These are phyloP conservation scores for Wickerhamiella slavikovae DNA, from an alignment of 805 yeast genomes.

Conservation along the genomic window DNA sequence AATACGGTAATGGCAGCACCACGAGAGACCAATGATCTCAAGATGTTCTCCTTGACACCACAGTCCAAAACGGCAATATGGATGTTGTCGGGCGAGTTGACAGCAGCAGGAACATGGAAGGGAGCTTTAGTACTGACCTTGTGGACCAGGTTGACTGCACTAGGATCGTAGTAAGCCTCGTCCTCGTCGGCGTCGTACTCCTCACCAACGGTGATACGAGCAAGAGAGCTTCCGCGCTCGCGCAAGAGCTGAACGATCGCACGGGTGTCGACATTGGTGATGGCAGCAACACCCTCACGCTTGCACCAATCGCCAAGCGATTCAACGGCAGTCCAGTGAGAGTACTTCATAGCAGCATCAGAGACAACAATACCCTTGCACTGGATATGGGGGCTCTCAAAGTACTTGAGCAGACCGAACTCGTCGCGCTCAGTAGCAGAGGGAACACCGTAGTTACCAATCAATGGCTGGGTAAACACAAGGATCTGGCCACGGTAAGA, in stretches of 20 bases:
- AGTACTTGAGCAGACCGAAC: slow-evolving; percentile 66
- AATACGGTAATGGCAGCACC: slow-evolving; percentile 93
- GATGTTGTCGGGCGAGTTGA: slow-evolving; percentile 27
- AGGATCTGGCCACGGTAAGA: slow-evolving; percentile 93
- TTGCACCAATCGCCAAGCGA: slow-evolving; percentile 89
- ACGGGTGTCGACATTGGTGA: slow-evolving; percentile 95
- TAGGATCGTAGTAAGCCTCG: slow-evolving; percentile 81
- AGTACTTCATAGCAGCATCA: slow-evolving; percentile 82
- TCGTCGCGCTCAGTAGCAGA: slow-evolving; percentile 62
- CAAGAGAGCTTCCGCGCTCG: slow-evolving; percentile 90
- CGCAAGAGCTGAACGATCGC: slow-evolving; percentile 79
- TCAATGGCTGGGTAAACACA: slow-evolving; percentile 90
- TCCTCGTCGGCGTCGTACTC: slow-evolving; percentile 83
- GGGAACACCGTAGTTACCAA: slow-evolving; percentile 98
- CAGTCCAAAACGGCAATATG: slow-evolving; percentile 93
- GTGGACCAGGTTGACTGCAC: slow-evolving; percentile 70
- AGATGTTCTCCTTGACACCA: slow-evolving; percentile 94
- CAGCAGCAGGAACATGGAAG: slow-evolving; percentile 57
- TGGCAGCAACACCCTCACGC: slow-evolving; percentile 89
- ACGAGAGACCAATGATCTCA: slow-evolving; percentile 81
- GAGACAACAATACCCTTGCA: slow-evolving; percentile 93
- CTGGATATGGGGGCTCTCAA: slow-evolving; percentile 81
- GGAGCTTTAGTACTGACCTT: slow-evolving; percentile 92
- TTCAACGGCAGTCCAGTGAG: slow-evolving; percentile 99
- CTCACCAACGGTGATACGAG: slow-evolving; percentile 74